Evolutionary conservation across 2,329 filamentous ascomycete genomes (phyloP).

Genomic region (Rugonectria rugulosa): DNA sequence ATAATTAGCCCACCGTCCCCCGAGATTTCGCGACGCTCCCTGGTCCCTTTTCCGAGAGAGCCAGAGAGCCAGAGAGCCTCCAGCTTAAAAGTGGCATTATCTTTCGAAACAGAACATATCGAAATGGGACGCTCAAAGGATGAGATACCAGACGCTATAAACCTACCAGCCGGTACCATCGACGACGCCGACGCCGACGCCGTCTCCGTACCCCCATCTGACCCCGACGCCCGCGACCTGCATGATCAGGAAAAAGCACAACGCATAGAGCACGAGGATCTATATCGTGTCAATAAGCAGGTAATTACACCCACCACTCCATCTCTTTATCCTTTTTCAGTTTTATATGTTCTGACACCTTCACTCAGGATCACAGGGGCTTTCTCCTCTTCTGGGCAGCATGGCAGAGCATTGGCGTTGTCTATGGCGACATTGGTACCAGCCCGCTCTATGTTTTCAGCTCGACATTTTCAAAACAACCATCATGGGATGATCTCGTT

Average conservation of each 20-base stretch:
- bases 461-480: conserved; percentile 67
- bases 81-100: too few relatives aligned
- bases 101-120: too few relatives aligned
- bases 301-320: conserved; percentile 22
- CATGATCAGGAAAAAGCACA: conserved; percentile 41
- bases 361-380: conserved; percentile 38
- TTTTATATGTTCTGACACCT: conserved; percentile 15
- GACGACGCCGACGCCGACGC: conserved; percentile 35
- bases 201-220: conserved; percentile 32
- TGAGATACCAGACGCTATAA: conserved; percentile 38
- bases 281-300: conserved; percentile 39
- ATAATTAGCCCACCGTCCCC: conserved; percentile 29
- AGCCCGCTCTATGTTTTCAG: conserved; percentile 76
- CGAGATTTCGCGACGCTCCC: conserved; percentile 15
- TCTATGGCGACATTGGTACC: conserved; percentile 74
- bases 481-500: conserved; percentile 65
- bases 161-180: conserved; percentile 30
- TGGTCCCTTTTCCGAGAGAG: conserved; percentile 21
- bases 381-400: conserved; percentile 55
- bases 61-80: conserved; percentile 30
- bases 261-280: conserved; percentile 39
- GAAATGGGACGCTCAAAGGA: conserved; percentile 35
- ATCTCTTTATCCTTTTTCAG: conserved; percentile 1
- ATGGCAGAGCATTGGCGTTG: conserved; percentile 71
- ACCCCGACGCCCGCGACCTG: conserved; percentile 38